phyloP scores from a whole-genome alignment of 257 asterid species.

The Solanum medicagineum region DNA sequence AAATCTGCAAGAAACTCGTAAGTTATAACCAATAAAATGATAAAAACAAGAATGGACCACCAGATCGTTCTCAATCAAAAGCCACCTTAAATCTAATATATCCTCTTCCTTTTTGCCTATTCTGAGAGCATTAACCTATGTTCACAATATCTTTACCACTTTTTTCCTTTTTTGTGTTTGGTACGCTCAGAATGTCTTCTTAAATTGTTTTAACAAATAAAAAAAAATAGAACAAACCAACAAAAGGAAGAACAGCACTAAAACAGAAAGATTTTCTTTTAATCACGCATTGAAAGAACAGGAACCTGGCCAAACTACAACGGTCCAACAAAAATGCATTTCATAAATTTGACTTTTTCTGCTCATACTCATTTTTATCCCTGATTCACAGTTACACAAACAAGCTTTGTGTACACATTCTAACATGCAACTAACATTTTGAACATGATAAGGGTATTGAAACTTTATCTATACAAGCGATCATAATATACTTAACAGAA shows the following conservation, averaged over 20 bases:
- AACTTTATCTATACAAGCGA: background rate
- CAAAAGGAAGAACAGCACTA: background rate
- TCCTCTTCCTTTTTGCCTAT: background rate
- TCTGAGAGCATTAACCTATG: background rate
- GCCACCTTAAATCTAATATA: background rate
- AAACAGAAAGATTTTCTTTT: background rate
- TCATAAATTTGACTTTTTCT: background rate
- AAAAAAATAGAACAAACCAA: background rate
- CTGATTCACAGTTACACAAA: background rate
- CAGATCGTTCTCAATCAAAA: background rate
- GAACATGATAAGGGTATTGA: background rate
- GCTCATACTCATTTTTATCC: background rate
- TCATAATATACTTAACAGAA: background rate
- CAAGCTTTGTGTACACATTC: background rate
- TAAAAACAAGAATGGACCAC: background rate
- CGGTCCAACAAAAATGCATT: background rate
- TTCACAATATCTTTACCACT: background rate
- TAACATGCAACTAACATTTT: background rate
- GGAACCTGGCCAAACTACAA: background rate
- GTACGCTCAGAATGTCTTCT: background rate
- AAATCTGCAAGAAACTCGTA: conserved; percentile 33
- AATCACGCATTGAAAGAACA: background rate
- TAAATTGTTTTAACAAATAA: background rate
- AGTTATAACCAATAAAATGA: background rate
- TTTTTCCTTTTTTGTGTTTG: background rate